Percentiles rank a stretch among this genome's conserved stretches.
Conservation (phyloP, 1,284 basidiomycete species). For the Mycena citricolor region DNA sequence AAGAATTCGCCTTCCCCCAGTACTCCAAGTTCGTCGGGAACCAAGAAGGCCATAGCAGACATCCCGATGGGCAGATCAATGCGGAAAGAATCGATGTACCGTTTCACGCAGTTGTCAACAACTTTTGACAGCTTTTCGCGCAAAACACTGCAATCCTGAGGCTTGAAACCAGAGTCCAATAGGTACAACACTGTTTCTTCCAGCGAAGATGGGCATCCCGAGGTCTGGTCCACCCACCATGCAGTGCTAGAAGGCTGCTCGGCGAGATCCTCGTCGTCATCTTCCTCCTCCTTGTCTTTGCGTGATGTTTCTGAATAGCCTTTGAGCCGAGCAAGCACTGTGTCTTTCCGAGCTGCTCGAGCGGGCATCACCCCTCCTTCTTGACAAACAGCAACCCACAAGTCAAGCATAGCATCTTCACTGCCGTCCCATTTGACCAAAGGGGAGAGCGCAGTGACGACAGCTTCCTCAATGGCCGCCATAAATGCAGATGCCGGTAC, state of each 20-base stretch:
- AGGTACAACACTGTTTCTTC: conserved; percentile 51
- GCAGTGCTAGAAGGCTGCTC: conserved; percentile 33
- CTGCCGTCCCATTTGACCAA: conserved; percentile 47
- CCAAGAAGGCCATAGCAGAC: conserved; percentile 48
- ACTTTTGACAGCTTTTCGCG: conserved; percentile 45
- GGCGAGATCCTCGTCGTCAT: conserved; percentile 43
- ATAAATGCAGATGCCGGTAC: conserved; percentile 41
- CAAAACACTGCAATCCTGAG: conserved; percentile 40
- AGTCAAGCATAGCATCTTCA: conserved; percentile 38
- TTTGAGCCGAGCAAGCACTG: conserved; percentile 42
- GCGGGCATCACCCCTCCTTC: conserved; percentile 45
- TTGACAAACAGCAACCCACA: conserved; percentile 42
- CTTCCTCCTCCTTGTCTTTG: conserved; percentile 33
- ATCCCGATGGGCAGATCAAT: conserved; percentile 41
- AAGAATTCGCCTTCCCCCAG: conserved; percentile 47
- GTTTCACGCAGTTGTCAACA: conserved; percentile 35
- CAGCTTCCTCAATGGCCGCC: conserved; percentile 35
- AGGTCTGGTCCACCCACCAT: conserved; percentile 52
- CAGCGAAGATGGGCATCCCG: conserved; percentile 49
- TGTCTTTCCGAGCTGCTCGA: conserved; percentile 42
- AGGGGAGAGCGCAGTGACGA: conserved; percentile 32
- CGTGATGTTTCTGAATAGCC: conserved; percentile 43
- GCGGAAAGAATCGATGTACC: conserved; percentile 36
- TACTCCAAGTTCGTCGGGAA: conserved; percentile 45
- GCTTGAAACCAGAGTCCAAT: conserved; percentile 48